These are phyloP conservation scores for Solanum dulcamara DNA, from an alignment of 257 asterid species.

Conservation along the genomic window DNA sequence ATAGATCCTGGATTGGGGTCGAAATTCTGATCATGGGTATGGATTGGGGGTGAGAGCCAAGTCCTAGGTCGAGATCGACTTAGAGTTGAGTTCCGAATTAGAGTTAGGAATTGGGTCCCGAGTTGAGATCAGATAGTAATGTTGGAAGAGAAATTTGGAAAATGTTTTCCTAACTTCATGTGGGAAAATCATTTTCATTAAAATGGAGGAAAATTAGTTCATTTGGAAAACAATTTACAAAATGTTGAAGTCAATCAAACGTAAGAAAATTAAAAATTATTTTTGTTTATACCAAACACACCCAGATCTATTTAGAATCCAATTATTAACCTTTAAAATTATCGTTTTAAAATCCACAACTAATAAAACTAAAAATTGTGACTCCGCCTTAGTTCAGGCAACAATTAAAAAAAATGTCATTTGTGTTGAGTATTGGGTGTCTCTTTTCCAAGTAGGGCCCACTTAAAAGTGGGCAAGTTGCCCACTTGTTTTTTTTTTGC, in stretches of 20 bases:
- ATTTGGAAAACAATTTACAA: too few species aligned
- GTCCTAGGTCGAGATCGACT: background rate
- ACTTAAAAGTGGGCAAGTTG: too few species aligned
- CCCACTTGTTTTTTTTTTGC: too few species aligned
- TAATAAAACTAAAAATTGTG: background rate
- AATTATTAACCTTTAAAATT: background rate
- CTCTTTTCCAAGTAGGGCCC: too few species aligned
- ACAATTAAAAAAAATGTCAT: background rate
- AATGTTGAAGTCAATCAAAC: background rate
- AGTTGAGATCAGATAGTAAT: background rate
- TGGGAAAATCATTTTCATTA: background rate
- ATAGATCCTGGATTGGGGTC: background rate
- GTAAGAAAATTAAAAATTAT: too few species aligned
- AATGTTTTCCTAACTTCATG: rapidly evolving
- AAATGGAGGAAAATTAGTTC: background rate
- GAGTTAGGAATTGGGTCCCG: background rate
- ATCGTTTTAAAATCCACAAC: background rate
- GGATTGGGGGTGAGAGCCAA: background rate
- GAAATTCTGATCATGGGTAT: too few species aligned
- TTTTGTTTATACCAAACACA: too few species aligned
- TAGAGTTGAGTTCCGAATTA: background rate
- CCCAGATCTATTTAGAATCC: background rate
- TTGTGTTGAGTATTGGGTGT: too few species aligned
- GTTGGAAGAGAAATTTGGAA: background rate
- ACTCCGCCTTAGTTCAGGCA: background rate